Percentiles rank a stretch among this genome's conserved stretches.
phyloP scores from a whole-genome alignment of 1,284 basidiomycete genomes.

The Sanguinoderma infundibulare region DNA sequence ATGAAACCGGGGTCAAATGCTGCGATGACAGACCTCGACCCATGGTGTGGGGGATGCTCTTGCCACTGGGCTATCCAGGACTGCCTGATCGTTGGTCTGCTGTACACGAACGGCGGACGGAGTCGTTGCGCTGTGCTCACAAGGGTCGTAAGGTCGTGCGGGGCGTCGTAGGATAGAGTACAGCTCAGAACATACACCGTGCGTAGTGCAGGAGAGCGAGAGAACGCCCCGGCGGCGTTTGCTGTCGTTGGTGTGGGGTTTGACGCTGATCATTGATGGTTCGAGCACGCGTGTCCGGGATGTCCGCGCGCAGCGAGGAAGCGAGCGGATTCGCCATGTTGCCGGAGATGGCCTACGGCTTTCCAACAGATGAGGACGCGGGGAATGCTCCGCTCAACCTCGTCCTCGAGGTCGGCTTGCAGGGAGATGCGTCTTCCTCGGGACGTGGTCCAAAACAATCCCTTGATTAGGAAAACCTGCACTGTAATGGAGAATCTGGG shows the following conservation, averaged over 20 bases:
- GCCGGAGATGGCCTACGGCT: neutral
- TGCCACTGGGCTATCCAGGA: conserved; percentile 13
- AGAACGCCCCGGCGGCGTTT: conserved; percentile 9
- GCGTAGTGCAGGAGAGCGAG: conserved; percentile 10
- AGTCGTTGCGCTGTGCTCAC: neutral
- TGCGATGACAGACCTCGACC: conserved; percentile 24
- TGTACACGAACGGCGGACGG: neutral
- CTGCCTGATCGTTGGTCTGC: conserved; percentile 10
- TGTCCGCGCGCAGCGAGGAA: neutral
- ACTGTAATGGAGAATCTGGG: neutral
- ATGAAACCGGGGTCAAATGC: neutral
- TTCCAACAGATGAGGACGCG: neutral
- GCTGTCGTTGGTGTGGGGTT: conserved; percentile 1
- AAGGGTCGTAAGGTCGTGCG: conserved; percentile 16
- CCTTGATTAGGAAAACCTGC: neutral
- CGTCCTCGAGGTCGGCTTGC: neutral
- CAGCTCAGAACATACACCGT: conserved; percentile 7
- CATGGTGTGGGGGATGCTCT: conserved; percentile 23
- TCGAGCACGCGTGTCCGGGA: conserved; percentile 7
- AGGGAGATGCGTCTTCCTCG: no score
- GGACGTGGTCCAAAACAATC: neutral
- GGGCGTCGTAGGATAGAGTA: conserved; percentile 12
- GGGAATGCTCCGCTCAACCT: neutral
- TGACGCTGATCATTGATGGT: conserved; percentile 21
- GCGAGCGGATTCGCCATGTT: neutral